Percentiles rank a stretch among this genome's conserved stretches.
Conservation (phyloP, 2,329 filamentous ascomycete genomes). For the Cladosporium sp. region DNA sequence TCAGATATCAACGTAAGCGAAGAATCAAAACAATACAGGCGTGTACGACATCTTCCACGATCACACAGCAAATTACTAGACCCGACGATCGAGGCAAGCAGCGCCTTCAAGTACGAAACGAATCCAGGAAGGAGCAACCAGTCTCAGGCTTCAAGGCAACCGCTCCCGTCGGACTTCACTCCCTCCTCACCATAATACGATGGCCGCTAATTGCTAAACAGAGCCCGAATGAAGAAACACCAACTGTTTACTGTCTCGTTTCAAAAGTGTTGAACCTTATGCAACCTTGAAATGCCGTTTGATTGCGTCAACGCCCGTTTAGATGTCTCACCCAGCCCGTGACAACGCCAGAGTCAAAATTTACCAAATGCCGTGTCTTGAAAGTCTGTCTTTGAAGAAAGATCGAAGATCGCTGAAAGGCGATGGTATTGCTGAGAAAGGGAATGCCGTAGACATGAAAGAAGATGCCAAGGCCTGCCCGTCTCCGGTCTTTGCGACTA, state of each 20-base stretch:
- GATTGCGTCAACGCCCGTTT: constrained; percentile 1
- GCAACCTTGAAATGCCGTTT: neutral
- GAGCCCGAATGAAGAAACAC: neutral
- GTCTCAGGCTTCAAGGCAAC: neutral
- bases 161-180: neutral
- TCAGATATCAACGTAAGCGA: neutral
- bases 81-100: neutral
- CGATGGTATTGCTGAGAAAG: neutral
- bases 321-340: constrained; percentile 9
- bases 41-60: neutral
- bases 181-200: neutral
- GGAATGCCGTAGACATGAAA: neutral
- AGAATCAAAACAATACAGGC: neutral
- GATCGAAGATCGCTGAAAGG: constrained; percentile 10
- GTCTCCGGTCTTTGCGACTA: neutral
- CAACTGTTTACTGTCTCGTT: neutral
- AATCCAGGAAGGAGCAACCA: neutral
- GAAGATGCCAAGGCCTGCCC: neutral
- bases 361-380: constrained; percentile 7
- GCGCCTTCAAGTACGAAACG: neutral
- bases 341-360: constrained; percentile 12
- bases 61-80: neutral
- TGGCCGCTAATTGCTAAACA: neutral
- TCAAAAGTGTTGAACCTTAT: constrained; percentile 10
- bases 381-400: constrained; percentile 12